Conservation (phyloP, 2,329 filamentous ascomycete species). For the Ophiocordyceps robertsii region DNA sequence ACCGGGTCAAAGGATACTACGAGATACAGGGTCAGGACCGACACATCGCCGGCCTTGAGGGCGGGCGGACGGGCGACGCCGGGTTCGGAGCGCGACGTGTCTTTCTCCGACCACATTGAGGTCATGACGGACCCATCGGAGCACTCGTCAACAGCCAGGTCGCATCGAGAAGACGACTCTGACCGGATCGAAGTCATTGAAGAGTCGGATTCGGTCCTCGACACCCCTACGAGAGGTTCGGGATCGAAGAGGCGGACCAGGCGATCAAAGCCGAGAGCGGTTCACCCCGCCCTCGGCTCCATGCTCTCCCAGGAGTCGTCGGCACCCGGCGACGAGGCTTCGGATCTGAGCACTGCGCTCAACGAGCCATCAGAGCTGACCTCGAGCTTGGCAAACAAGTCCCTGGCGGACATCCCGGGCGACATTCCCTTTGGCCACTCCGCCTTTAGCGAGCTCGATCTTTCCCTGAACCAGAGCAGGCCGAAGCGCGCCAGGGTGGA, state of each 20-base stretch:
- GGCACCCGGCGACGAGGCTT: slow-evolving; percentile 14
- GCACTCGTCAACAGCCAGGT: slow-evolving; percentile 5
- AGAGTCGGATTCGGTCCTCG: slow-evolving; percentile 21
- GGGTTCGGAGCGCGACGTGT: slow-evolving; percentile 7
- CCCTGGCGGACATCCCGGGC: slow-evolving; percentile 37
- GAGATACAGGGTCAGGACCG: slow-evolving; percentile 6
- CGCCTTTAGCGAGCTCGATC: slow-evolving; percentile 51
- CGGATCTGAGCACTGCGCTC: slow-evolving; percentile 11
- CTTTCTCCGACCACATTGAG: slow-evolving; percentile 14
- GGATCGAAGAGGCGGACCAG: slow-evolving; percentile 13
- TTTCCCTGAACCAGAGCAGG: slow-evolving; percentile 32
- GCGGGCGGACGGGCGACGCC: slow-evolving; percentile 15
- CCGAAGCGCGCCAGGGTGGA: slow-evolving; percentile 32
- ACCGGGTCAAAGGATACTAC: slow-evolving; percentile 13
- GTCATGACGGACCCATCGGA: slow-evolving; percentile 11
- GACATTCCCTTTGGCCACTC: slow-evolving; percentile 53
- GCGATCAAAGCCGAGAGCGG: slow-evolving; percentile 13
- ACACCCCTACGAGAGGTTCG: slow-evolving; percentile 25
- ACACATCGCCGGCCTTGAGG: slow-evolving; percentile 10
- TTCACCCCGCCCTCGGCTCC: slow-evolving; percentile 6
- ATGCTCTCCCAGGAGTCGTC: slow-evolving; percentile 14
- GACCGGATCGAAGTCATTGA: slow-evolving; percentile 18
- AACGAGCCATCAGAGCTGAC: slow-evolving; percentile 17
- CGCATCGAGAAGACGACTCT: slow-evolving; percentile 5
- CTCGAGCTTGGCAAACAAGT: slow-evolving; percentile 30